Evolutionary conservation across 495 filamentous ascomycete genomes (phyloP).

Genomic region (Penicillium silybi): DNA sequence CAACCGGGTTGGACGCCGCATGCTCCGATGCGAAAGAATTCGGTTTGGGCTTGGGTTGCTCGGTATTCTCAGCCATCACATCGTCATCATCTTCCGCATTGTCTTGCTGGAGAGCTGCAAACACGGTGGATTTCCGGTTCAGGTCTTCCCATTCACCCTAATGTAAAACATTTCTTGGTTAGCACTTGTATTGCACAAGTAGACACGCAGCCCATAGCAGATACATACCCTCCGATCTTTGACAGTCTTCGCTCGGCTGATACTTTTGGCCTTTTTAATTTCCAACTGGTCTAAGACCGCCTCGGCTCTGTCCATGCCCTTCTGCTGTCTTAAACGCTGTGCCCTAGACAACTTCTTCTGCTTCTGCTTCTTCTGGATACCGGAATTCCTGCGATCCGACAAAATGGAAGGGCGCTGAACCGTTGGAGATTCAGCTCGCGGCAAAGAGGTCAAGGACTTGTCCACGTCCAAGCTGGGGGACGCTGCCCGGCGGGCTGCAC

Average conservation of each 20-base stretch:
- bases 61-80: slow-evolving; percentile 32
- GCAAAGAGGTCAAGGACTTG: slow-evolving; percentile 65
- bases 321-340: slow-evolving; percentile 64
- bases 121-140: slow-evolving; percentile 33
- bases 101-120: slow-evolving; percentile 28
- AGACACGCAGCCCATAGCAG: not conserved
- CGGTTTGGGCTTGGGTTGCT: slow-evolving; percentile 10
- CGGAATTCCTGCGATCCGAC: slow-evolving; percentile 51
- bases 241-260: slow-evolving; percentile 56
- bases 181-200: slow-evolving; percentile 10
- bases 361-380: slow-evolving; percentile 64
- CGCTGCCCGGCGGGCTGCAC: slow-evolving; percentile 66
- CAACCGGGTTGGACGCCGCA: slow-evolving; percentile 9
- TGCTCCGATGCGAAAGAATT: slow-evolving; percentile 16
- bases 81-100: slow-evolving; percentile 24
- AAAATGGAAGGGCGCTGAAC: slow-evolving; percentile 57
- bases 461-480: slow-evolving; percentile 70
- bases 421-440: slow-evolving; percentile 50
- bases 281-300: slow-evolving; percentile 64
- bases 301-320: slow-evolving; percentile 70
- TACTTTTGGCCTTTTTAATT: slow-evolving; percentile 65
- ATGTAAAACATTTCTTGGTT: slow-evolving; percentile 7
- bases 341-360: slow-evolving; percentile 58
- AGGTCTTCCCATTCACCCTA: slow-evolving; percentile 43
- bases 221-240: slow-evolving; percentile 38